phyloP scores from a whole-genome alignment of 1,284 basidiomycete genomes.

The Ganoderma leucocontextum region DNA sequence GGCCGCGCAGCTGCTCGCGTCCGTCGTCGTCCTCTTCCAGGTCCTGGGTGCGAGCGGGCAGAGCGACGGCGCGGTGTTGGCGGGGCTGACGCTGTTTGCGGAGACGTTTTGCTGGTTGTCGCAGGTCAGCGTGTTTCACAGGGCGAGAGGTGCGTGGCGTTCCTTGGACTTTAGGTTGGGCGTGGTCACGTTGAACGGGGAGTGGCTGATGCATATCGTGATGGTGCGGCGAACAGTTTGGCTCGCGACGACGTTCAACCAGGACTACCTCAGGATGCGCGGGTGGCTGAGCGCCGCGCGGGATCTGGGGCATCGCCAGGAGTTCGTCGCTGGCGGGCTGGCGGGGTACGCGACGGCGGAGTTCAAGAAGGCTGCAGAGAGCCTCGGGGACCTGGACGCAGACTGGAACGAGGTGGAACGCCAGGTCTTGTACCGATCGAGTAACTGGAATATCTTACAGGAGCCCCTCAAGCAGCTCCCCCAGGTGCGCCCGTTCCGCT shows the following conservation, averaged over 20 bases:
- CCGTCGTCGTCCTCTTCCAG: slow-evolving; percentile 63
- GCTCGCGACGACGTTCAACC: slow-evolving; percentile 74
- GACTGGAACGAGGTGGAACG: slow-evolving; percentile 14
- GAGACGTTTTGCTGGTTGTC: slow-evolving; percentile 32
- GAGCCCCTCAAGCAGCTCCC: slow-evolving; percentile 68
- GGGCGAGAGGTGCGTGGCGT: slow-evolving; percentile 12
- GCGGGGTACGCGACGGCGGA: slow-evolving; percentile 55
- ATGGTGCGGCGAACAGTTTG: too few relatives aligned
- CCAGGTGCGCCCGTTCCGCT: slow-evolving; percentile 51
- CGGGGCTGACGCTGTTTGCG: slow-evolving; percentile 55
- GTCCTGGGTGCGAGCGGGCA: slow-evolving; percentile 60
- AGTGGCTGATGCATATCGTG: neutral
- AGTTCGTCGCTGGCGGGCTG: slow-evolving; percentile 75
- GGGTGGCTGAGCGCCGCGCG: slow-evolving; percentile 66
- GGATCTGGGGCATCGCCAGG: slow-evolving; percentile 65
- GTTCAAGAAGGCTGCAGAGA: slow-evolving; percentile 18
- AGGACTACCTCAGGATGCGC: slow-evolving; percentile 66
- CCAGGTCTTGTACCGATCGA: neutral
- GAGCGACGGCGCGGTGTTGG: slow-evolving; percentile 66
- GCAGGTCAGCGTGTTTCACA: neutral
- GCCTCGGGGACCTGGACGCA: slow-evolving; percentile 5
- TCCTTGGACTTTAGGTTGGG: too few relatives aligned
- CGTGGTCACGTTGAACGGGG: too few relatives aligned
- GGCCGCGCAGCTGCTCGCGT: slow-evolving; percentile 59
- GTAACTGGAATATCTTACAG: slow-evolving; percentile 50